Evolutionary conservation across 148 eudicot genomes (phyloP).

Genomic region (Heliosperma pusillum): DNA sequence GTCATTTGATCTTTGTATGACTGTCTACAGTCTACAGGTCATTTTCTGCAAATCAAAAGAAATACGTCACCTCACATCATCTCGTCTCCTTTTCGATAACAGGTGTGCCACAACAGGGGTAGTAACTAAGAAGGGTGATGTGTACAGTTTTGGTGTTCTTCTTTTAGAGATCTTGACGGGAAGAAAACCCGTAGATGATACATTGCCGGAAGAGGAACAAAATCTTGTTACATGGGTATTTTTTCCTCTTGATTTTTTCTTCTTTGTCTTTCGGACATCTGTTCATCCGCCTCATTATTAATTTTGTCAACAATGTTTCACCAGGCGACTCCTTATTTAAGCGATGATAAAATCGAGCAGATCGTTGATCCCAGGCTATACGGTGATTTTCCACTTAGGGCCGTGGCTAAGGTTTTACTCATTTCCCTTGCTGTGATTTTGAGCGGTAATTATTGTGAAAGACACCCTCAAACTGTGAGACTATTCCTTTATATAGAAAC

Average conservation of each 20-base stretch:
- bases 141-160: slow-evolving; percentile 96
- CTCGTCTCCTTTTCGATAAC: neutral
- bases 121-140: slow-evolving; percentile 86
- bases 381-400: neutral
- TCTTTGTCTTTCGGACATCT: neutral
- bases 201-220: slow-evolving; percentile 96
- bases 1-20: too few relatives aligned
- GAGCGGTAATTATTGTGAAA: too few relatives aligned
- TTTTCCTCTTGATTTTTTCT: neutral
- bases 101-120: slow-evolving; percentile 93
- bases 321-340: slow-evolving; percentile 87
- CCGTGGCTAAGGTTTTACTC: slow-evolving; percentile 44
- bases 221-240: slow-evolving; percentile 93
- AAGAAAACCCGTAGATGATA: slow-evolving; percentile 94
- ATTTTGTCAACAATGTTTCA: slow-evolving; percentile 2
- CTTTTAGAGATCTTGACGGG: slow-evolving; percentile 91
- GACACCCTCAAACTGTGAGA: too few relatives aligned
- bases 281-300: neutral
- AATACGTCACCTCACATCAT: too few relatives aligned
- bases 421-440: too few relatives aligned
- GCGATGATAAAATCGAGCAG: slow-evolving; percentile 91
- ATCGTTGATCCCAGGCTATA: slow-evolving; percentile 82
- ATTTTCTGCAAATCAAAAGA: too few relatives aligned
- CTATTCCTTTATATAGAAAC: too few relatives aligned
- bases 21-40: too few relatives aligned